Evolutionary conservation across 1,284 basidiomycete species (phyloP).

Genomic region (Mycena sp.): DNA sequence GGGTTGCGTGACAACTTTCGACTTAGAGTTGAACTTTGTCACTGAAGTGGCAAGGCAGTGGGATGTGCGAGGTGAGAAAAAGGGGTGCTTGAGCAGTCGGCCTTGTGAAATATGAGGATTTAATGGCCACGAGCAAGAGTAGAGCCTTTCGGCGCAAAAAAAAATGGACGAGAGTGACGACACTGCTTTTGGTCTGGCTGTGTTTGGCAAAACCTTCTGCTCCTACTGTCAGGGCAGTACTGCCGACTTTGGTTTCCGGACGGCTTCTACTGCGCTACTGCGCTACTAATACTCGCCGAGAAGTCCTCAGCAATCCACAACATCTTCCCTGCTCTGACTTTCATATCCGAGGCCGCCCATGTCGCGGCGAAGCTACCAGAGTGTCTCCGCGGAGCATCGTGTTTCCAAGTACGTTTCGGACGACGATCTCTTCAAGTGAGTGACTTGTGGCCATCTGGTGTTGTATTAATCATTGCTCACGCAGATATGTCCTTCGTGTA

Average conservation of each 20-base stretch:
- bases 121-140: too few species aligned
- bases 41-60: too few species aligned
- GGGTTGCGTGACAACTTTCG: too few species aligned
- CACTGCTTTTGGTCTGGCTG: too few species aligned
- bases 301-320: background rate
- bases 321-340: background rate
- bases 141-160: too few species aligned
- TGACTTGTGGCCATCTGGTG: constrained; percentile 37
- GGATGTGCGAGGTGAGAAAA: too few species aligned
- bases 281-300: constrained; percentile 9
- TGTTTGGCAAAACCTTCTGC: constrained; percentile 8
- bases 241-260: background rate
- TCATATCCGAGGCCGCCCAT: constrained; percentile 16
- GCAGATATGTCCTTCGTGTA: constrained; percentile 79
- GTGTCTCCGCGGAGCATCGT: constrained; percentile 72
- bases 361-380: constrained; percentile 54
- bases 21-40: too few species aligned
- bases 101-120: too few species aligned
- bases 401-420: constrained; percentile 81
- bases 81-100: too few species aligned
- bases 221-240: constrained; percentile 5
- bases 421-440: constrained; percentile 83
- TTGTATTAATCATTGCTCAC: background rate
- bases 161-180: too few species aligned
- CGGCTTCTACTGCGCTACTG: constrained; percentile 22